These are phyloP conservation scores for Paratinospora sagittata DNA, from an alignment of 164 flowering plant species.

Conservation along the genomic window DNA sequence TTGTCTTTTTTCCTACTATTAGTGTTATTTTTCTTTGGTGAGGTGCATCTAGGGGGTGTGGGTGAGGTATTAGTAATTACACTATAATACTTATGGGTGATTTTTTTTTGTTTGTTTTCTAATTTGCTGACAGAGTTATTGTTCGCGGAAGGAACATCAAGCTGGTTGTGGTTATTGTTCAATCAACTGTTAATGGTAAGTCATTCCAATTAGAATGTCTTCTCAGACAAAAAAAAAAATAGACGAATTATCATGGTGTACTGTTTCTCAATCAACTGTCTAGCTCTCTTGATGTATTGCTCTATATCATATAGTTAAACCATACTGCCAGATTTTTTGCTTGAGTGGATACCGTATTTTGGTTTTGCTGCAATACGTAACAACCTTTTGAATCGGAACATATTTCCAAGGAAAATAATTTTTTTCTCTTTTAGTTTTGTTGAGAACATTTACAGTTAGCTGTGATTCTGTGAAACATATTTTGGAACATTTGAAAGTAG, in stretches of 20 bases:
- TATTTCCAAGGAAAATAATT: too few relatives aligned
- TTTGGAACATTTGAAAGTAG: too few relatives aligned
- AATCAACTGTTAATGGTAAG: slow-evolving; percentile 49
- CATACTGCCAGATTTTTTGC: background rate
- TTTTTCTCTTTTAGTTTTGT: too few relatives aligned
- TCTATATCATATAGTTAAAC: slow-evolving; percentile 6
- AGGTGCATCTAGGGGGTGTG: background rate
- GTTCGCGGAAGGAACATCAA: slow-evolving; percentile 69
- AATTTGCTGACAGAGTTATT: slow-evolving; percentile 38
- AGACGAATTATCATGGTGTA: background rate
- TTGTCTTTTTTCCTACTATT: background rate
- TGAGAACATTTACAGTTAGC: too few relatives aligned
- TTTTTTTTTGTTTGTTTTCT: slow-evolving; percentile 5
- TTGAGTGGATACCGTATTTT: background rate
- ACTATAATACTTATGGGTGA: background rate
- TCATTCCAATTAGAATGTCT: background rate
- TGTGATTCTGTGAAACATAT: too few relatives aligned
- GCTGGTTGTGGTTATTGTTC: slow-evolving; percentile 61
- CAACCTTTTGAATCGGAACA: background rate
- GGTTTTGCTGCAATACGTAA: background rate
- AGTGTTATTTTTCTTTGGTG: slow-evolving; percentile 3
- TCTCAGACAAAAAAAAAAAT: background rate
- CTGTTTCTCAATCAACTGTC: background rate
- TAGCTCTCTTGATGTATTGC: background rate
- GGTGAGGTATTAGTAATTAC: background rate